Evolutionary conservation across 2,329 filamentous ascomycete genomes (phyloP).

Genomic region (Microsporum ferrugineum): DNA sequence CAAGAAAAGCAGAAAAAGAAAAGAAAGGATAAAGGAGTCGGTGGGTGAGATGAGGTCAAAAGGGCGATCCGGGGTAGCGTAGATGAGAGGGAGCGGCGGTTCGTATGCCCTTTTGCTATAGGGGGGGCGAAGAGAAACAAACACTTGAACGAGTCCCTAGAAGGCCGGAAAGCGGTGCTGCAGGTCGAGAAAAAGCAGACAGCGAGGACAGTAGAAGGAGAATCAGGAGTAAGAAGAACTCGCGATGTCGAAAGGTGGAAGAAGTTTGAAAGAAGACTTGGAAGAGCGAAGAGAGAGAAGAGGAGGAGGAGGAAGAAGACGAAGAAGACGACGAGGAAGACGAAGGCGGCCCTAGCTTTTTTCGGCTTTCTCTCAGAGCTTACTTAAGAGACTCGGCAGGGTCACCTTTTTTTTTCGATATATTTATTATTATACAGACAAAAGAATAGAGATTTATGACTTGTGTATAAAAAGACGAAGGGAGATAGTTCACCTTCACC

Average conservation of each 20-base stretch:
- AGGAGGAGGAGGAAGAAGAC: no score
- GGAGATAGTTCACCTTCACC: background rate
- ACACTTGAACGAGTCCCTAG: background rate
- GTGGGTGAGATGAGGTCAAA: background rate
- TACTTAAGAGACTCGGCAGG: no score
- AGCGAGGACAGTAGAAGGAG: background rate
- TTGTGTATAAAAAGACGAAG: background rate
- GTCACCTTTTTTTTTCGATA: no score
- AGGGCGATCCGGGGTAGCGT: constrained; percentile 2
- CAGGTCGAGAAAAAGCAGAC: background rate
- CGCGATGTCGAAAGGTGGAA: no score
- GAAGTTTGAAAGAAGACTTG: background rate
- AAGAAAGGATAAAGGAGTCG: background rate
- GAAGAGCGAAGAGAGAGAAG: background rate
- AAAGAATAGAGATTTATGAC: no score
- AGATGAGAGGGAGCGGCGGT: background rate
- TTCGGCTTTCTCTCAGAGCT: no score
- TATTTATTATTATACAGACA: no score
- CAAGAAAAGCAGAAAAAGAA: background rate
- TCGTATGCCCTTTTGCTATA: background rate
- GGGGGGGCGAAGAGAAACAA: background rate
- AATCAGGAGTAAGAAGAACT: no score
- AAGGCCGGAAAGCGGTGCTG: background rate
- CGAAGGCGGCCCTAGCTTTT: no score
- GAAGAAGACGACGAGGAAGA: no score